Evolutionary conservation across 1,139 yeast species (phyloP), one percentile per base, ranked within the genome.

Genomic region (Hansenula anomala): DNA sequence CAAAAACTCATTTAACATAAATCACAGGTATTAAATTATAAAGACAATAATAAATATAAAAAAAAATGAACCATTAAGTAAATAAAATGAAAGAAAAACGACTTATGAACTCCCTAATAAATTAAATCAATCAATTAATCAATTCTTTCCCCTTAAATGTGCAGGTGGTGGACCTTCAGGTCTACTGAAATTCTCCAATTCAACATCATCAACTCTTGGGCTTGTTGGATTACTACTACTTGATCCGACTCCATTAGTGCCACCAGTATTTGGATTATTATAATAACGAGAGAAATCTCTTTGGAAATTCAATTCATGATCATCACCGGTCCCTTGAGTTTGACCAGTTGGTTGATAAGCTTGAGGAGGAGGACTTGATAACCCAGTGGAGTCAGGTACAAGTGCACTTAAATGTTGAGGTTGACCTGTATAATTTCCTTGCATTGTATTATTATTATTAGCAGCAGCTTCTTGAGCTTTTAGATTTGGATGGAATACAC

Each of bases 401-500:
- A 52, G 30, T 10, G 42, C 48, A 20, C 36, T 39, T 23, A 50
- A 31, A 28, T 46, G 49, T 17, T 43, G 45, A 4, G 34, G 14
- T 32, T 32, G 23, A 3, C 28, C 25, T 20, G 25, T 24, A 23
- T 23, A 17, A 3, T 13, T 17, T 3, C n/a, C n/a, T 17, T 14
- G 23, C 9, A 20, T 7, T 23, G 13, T 13, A 9, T 10, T 13
- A 27, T 9, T 8, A 15, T 16, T 12, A 13, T n/a, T 12, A 15
- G 42, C 27, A 25, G 31, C 28, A 24, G 44, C 47, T 26, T 44
- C 43, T 27, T 34, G 38, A 16, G 45, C 45, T 39, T 48, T 47
- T 23, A 48, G 34, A 34, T 57, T 57, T 6, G 60, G 49, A 39
- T 71, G 71, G 54, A 73, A 74, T 43, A 61, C 72, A 2, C 96